Percentiles rank a stretch among this genome's conserved stretches.
Conservation (phyloP, 2,329 filamentous ascomycete genomes). For the Calonectria hongkongensis region DNA sequence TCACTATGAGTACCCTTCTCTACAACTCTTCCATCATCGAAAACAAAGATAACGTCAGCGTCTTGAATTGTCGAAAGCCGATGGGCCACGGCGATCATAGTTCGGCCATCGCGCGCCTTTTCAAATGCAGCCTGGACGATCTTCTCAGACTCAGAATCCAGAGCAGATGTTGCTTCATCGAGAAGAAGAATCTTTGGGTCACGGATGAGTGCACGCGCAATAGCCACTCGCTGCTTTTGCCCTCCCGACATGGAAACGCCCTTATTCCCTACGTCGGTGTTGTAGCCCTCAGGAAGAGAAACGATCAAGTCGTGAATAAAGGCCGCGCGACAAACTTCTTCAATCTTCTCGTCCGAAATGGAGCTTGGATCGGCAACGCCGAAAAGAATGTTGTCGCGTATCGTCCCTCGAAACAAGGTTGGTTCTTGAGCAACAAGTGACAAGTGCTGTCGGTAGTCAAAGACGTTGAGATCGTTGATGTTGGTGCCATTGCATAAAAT, state of each 20-base stretch:
- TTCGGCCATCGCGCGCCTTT: conserved; percentile 58
- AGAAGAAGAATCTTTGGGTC: conserved; percentile 75
- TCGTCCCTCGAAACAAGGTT: conserved; percentile 59
- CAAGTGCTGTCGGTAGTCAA: conserved; percentile 48
- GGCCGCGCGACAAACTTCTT: conserved; percentile 60
- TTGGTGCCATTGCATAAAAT: conserved; percentile 42
- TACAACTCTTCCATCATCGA: conserved; percentile 64
- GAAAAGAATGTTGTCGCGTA: conserved; percentile 54
- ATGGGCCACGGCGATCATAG: conserved; percentile 65
- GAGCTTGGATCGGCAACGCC: conserved; percentile 41
- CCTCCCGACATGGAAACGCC: conserved; percentile 74
- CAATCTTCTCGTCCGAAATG: conserved; percentile 48
- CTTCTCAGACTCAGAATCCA: conserved; percentile 76
- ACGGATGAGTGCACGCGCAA: conserved; percentile 72
- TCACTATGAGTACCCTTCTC: conserved; percentile 63
- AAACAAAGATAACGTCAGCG: conserved; percentile 66
- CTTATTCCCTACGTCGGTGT: conserved; percentile 69
- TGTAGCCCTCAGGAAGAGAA: conserved; percentile 70
- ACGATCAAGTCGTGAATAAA: conserved; percentile 75
- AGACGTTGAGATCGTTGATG: conserved; percentile 42
- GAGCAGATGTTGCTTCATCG: conserved; percentile 80
- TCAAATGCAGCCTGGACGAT: conserved; percentile 74
- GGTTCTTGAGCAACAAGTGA: conserved; percentile 54
- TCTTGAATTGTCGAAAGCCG: conserved; percentile 64
- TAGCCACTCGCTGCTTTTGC: conserved; percentile 73